These are phyloP conservation scores for Poa pratensis DNA, from an alignment of 176 grass and related monocot species.

Conservation along the genomic window DNA sequence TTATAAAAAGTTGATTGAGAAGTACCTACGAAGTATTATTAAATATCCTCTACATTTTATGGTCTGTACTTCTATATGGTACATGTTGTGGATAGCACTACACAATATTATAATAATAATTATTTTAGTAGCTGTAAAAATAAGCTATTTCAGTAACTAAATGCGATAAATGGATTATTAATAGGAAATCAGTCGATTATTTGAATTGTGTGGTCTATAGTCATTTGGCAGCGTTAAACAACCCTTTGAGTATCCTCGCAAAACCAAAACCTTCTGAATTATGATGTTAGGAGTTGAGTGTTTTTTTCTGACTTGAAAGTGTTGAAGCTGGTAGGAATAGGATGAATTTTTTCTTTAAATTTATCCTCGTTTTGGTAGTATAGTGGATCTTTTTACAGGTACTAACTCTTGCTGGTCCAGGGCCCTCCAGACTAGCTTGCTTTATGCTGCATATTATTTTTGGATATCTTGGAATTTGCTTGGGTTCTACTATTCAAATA, in stretches of 20 bases:
- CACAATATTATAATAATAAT: background rate
- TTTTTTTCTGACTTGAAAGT: background rate
- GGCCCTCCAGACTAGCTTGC: slow-evolving; percentile 10
- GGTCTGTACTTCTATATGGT: background rate
- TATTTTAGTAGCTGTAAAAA: background rate
- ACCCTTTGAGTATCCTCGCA: background rate
- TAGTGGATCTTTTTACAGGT: background rate
- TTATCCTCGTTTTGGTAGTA: slow-evolving; percentile 2
- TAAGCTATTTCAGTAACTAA: slow-evolving; percentile 1
- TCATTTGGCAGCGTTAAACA: background rate
- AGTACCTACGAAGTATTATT: background rate
- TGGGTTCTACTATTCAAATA: background rate
- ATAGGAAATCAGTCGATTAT: background rate
- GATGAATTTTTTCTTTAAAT: background rate
- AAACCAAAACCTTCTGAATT: background rate
- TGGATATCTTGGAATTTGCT: background rate
- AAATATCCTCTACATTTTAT: background rate
- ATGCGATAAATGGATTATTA: background rate
- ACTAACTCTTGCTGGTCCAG: background rate
- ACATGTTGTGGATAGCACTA: background rate
- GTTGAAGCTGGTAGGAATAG: background rate
- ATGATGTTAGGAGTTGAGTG: background rate
- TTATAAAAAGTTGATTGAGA: too few species aligned
- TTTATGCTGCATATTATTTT: slow-evolving; percentile 38
- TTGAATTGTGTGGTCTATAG: background rate